Evolutionary conservation across 345 rosid species (phyloP).

Genomic region (Brassica juncea): DNA sequence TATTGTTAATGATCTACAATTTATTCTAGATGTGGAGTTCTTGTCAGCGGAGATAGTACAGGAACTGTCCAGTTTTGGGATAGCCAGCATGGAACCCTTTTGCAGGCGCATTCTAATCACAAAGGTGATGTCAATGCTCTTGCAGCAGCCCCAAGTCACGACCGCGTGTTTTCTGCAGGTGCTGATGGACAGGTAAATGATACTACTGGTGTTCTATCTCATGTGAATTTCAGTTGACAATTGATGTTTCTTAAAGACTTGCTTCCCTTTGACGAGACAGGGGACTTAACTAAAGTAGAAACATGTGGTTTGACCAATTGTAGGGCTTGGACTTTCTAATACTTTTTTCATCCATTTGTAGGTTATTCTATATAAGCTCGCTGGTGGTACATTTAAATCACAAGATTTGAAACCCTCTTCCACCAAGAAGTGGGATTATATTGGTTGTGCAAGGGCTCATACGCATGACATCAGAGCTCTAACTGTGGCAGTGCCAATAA

Average conservation of each 20-base stretch:
- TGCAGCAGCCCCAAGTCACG: constrained; percentile 84
- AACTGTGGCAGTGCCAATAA: constrained; percentile 79
- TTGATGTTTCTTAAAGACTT: constrained; percentile 5
- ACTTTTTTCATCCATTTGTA: constrained; percentile 29
- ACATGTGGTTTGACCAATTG: neutral
- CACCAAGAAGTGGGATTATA: constrained; percentile 78
- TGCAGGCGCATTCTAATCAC: constrained; percentile 79
- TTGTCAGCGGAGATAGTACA: constrained; percentile 90
- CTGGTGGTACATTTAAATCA: constrained; percentile 46
- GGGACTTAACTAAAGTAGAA: neutral
- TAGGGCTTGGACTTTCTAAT: constrained; percentile 4
- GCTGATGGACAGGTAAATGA: constrained; percentile 87
- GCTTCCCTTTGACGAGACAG: neutral
- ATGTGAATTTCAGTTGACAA: neutral
- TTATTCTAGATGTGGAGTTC: constrained; percentile 68
- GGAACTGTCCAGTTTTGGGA: constrained; percentile 98
- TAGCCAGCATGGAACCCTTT: constrained; percentile 75
- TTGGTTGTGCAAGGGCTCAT: constrained; percentile 84
- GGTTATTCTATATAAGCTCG: constrained; percentile 84
- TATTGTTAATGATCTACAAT: constrained; percentile 21
- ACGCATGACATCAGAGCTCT: constrained; percentile 92
- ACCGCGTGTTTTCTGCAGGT: constrained; percentile 88
- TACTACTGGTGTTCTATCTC: constrained; percentile 18
- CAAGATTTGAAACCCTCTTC: constrained; percentile 46
- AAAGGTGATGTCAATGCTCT: constrained; percentile 92